These are phyloP conservation scores for Chaetomiaceae sp. DNA, from an alignment of 2,329 filamentous ascomycete species.

Conservation along the genomic window DNA sequence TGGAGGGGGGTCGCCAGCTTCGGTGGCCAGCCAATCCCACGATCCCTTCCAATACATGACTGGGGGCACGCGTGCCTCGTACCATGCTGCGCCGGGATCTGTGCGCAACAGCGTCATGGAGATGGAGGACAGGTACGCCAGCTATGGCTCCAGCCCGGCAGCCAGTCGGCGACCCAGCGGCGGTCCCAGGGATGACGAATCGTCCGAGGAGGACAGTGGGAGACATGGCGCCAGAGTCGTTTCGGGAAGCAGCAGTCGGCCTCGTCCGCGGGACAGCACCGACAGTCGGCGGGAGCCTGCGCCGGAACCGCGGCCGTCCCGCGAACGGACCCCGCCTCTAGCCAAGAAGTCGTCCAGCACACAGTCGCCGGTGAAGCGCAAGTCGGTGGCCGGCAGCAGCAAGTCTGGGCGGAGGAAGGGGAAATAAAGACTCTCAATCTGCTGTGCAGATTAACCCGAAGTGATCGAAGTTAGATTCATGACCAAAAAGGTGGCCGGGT, in stretches of 20 bases:
- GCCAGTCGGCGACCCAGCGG: slow-evolving; percentile 9
- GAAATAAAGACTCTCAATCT: slow-evolving; percentile 25
- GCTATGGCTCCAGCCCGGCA: slow-evolving; percentile 1
- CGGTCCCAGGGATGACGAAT: slow-evolving; percentile 8
- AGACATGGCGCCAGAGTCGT: not conserved
- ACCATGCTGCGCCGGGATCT: slow-evolving; percentile 30
- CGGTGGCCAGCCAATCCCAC: slow-evolving; percentile 20
- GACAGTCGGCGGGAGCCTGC: slow-evolving; percentile 9
- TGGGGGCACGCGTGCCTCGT: slow-evolving; percentile 37
- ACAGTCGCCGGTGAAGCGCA: slow-evolving; percentile 19
- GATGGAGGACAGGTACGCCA: slow-evolving; percentile 25
- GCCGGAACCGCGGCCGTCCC: slow-evolving; percentile 13
- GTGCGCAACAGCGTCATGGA: slow-evolving; percentile 37
- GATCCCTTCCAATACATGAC: slow-evolving; percentile 54
- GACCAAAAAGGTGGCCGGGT: not conserved
- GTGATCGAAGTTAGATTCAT: slow-evolving; percentile 1
- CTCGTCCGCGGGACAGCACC: slow-evolving; percentile 9
- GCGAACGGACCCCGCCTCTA: slow-evolving; percentile 16
- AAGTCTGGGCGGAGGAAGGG: slow-evolving; percentile 27
- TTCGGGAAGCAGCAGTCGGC: slow-evolving; percentile 4
- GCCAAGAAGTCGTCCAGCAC: slow-evolving; percentile 14
- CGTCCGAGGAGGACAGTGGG: slow-evolving; percentile 11
- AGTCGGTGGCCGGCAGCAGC: slow-evolving; percentile 15
- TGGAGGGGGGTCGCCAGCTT: slow-evolving; percentile 27
- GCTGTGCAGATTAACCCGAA: not conserved